Evolutionary conservation across 2,329 filamentous ascomycete species (phyloP), one percentile per base, ranked within the genome.

Genomic region (Pseudogymnoascus sp.): DNA sequence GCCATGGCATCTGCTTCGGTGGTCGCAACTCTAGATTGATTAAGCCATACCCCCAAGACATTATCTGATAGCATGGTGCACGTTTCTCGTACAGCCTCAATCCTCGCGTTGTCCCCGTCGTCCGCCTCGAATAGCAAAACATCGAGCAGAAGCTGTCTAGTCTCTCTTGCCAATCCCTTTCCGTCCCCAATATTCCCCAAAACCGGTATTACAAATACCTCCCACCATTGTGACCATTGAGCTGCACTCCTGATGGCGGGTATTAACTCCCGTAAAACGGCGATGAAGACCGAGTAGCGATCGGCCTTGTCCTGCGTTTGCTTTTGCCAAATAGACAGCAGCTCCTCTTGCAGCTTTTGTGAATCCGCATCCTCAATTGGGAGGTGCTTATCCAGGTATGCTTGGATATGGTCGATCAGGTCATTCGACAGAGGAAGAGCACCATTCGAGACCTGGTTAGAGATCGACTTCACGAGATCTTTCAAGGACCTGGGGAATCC

Each of bases 341-440:
- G 79, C 67, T 91, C 89, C 39, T 91, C 88, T 64, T 91, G 85
- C 58, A 91, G 78, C 62, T 86, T 84, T 66, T 90, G 87, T n/a
- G 84, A 80, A 39, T 84, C 80, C 61, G 79, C 75, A 59, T 90
- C 87, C 68, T 92, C 89, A 65, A 83, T 81, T 66, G 82, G 81
- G 61, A 82, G 76, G 70, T 90, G 84, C 68, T 84, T 86, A 50
- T 85, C 81, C 58, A 90, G 78, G 73, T 90, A 93, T 62, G 76
- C 77, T 61, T 85, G 79, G 64, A 92, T 85, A 59, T 83, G 77
- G 39, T 80, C 75, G 66, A 79, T 73, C 59, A 91, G 76, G 62
- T 87, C 83, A 65, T 87, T 80, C 53, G 89, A 86, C 1, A 92
- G 80, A 7, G 88, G 88, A 18, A 84, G 72, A 30, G 69, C 74